Base-by-base conservation (phyloP, 768 basidiomycete species). In the Imleria badia region DNA sequence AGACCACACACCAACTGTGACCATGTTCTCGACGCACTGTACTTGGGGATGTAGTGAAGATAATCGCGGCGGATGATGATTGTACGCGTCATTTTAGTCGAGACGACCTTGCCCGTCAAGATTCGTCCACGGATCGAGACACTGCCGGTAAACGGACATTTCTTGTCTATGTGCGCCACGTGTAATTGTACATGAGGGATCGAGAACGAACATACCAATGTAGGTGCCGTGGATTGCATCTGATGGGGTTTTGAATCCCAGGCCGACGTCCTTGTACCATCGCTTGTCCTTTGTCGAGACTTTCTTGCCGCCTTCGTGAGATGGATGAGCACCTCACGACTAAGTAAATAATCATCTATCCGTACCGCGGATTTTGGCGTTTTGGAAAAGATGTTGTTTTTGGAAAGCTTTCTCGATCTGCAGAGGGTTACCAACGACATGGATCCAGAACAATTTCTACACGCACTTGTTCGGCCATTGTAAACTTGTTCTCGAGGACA, bases 31-130 rank as follows among this genome's bases (percentile, higher is more conserved):
- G 17, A 83, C 91, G 70, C 72, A 94, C 91, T 90, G 84, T 98
- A 99, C 82, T 99, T 99, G 63, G 95, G 93, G 73, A 99, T 84
- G 79, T 94, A 98, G 78, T 94, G 92, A 45, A 94, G 84, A 76
- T 93, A 93, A 76, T 94, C 90, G 61, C 90, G 81, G 61, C 97
- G 94, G 78, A 99, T 94, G 77, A 98, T 85, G 72, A 98, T 83
- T 55, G 97, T 98, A 72, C 96, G 92, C 73, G 89, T 96, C 97
- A 99, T 98, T 83, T 99, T 99, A 44, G 95, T 97, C 49, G 96
- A 98, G 58, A 98, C 81, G 59, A 99, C 96, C 74, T 92, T 92
- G 74, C 97, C 97, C 46, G 94, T 96, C 59, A 99, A 79, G 77
- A 99, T 99, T 67, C 97, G 95, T 52, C 97, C 97, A 71, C 97